Evolutionary conservation across 495 filamentous ascomycete genomes (phyloP), one percentile per base, ranked within the genome.

Genomic region (Penicillium herquei): DNA sequence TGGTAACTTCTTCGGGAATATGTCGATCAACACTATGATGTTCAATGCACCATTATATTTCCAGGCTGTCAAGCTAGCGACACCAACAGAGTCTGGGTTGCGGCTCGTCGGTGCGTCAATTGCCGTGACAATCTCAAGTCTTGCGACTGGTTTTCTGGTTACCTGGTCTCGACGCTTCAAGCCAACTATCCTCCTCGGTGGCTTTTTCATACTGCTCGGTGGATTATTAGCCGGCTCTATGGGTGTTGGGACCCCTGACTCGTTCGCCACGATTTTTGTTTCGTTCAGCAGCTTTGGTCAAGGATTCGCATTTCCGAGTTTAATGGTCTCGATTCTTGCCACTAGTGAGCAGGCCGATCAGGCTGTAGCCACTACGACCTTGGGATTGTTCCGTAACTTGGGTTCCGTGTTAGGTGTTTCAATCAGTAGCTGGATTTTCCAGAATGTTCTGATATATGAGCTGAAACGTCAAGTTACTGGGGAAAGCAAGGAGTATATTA

Each of bases 1-100:
- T 58, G 79, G 81, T 34, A 91, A 88, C 66, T 84, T 84, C 68
- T 84, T 90, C 57, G 81, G 77, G 1, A 69, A 80, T 13, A 74
- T 89, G 21, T 76, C 86, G 4, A 63, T 84, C 52, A 87, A 89
- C 66, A 84, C 86, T 14, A 81, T 90, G 59, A 67, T 88, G 43
- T 93, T 92, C 71, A 92, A 93, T 65, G 81, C 86, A 47, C 89
- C 88, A 0, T 73, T 93, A 17, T 93, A 85, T 74, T 93, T 92
- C 72, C 88, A 91, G 68, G 87, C 85, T 31, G 88, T 91, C 44
- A 85, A 89, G 58, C 79, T 91, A 39, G 84, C 87, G 11, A 81
- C 75, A 17, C 85, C 89, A 21, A 88, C 88, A 8, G 76, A 76
- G 14, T 90, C 89, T 1, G 89, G 89, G 10, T 78, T 90, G 4